These are phyloP conservation scores for Sarocladium brachiariae DNA, from an alignment of 2,329 filamentous ascomycete species.

Conservation along the genomic window DNA sequence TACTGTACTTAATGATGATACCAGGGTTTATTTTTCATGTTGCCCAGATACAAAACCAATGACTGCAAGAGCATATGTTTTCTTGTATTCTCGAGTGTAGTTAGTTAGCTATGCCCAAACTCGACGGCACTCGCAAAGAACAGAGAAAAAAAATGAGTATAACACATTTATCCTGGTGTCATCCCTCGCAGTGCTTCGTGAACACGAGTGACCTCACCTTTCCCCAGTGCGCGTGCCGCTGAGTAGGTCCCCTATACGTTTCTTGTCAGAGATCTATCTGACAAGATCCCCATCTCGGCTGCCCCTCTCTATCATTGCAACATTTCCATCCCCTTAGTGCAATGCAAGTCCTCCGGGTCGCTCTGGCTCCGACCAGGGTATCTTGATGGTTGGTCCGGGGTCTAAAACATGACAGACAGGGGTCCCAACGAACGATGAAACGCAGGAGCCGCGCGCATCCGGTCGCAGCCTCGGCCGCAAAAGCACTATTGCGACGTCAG, in stretches of 20 bases:
- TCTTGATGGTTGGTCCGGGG: not conserved
- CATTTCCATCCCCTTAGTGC: too few relatives aligned
- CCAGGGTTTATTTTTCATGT: slow-evolving; percentile 5
- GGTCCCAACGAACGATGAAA: slow-evolving; percentile 5
- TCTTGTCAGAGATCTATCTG: too few relatives aligned
- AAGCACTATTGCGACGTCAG: slow-evolving; percentile 5
- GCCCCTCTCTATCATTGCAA: too few relatives aligned
- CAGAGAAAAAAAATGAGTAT: slow-evolving; percentile 9
- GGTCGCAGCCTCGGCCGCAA: slow-evolving; percentile 7
- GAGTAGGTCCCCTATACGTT: too few relatives aligned
- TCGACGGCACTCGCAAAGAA: slow-evolving; percentile 5
- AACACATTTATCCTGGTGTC: slow-evolving; percentile 5
- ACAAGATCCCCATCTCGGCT: too few relatives aligned
- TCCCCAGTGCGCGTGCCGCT: too few relatives aligned
- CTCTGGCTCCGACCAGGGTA: not conserved
- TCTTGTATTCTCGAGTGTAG: slow-evolving; percentile 7
- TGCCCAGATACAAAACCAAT: slow-evolving; percentile 2
- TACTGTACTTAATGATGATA: slow-evolving; percentile 10
- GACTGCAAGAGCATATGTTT: slow-evolving; percentile 1
- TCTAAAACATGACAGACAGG: slow-evolving; percentile 8
- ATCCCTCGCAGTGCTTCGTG: not conserved
- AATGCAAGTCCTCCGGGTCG: too few relatives aligned
- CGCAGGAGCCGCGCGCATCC: slow-evolving; percentile 6
- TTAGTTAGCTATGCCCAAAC: slow-evolving; percentile 4
- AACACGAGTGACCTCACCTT: not conserved